These are phyloP conservation scores for Prunella vulgaris DNA, from an alignment of 257 asterid genomes.

Conservation along the genomic window DNA sequence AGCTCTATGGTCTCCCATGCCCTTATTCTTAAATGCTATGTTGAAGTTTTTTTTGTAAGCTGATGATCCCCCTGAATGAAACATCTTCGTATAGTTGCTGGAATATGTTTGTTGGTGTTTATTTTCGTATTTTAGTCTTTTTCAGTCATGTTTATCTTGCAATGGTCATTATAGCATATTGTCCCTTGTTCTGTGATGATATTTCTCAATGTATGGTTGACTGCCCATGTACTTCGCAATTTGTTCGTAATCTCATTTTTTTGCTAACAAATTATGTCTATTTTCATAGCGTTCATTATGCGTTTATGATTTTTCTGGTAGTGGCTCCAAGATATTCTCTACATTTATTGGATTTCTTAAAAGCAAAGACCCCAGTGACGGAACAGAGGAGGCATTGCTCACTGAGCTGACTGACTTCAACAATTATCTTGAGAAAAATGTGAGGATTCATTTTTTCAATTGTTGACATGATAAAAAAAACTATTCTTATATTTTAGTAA, in stretches of 20 bases:
- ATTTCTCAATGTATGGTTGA: too few species aligned
- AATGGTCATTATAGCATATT: neutral
- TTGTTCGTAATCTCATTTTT: neutral
- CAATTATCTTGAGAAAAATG: conserved; percentile 68
- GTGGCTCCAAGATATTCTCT: conserved; percentile 90
- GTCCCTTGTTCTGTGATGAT: neutral
- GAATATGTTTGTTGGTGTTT: neutral
- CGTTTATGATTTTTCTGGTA: conserved; percentile 27
- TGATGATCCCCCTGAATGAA: too few species aligned
- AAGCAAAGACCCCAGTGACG: conserved; percentile 86
- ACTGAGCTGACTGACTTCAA: conserved; percentile 67
- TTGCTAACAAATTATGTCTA: neutral
- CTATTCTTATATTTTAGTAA: neutral
- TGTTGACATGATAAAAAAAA: neutral
- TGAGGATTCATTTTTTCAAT: conserved; percentile 33
- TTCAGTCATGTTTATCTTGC: neutral
- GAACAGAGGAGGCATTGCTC: conserved; percentile 76
- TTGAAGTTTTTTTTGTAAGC: neutral
- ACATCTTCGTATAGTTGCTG: too few species aligned
- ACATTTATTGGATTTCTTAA: conserved; percentile 81
- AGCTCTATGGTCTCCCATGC: neutral
- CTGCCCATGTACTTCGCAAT: neutral
- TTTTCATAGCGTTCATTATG: neutral
- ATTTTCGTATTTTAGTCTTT: neutral
- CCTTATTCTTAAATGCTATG: neutral